Percentiles rank a stretch among this genome's conserved stretches.
Conservation (phyloP, 2,329 filamentous ascomycete genomes). For the Coleophoma cylindrospora region DNA sequence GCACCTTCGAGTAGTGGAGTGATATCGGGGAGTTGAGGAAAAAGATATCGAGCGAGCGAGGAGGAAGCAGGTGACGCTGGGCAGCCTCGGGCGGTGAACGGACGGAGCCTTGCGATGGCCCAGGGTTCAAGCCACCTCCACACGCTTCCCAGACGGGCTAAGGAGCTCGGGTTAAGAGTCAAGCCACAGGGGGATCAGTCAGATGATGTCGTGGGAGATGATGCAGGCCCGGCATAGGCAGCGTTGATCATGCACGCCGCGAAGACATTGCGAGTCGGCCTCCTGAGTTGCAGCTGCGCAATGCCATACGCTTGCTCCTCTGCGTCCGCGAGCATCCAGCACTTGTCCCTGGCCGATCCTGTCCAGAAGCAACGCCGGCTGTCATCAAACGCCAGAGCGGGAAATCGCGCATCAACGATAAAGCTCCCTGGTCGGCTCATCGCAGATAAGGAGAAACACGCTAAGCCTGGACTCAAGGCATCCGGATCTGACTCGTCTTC, state of each 20-base stretch:
- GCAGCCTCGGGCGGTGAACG: background rate
- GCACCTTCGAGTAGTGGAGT: background rate
- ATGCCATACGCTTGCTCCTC: no score
- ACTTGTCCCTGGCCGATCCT: no score
- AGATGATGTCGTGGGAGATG: background rate
- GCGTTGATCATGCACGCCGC: conserved; percentile 1
- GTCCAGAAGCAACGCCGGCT: no score
- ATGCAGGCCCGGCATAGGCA: background rate
- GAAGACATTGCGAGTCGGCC: no score
- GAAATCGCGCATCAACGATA: background rate
- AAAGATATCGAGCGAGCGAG: no score
- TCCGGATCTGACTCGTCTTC: background rate
- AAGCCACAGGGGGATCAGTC: background rate
- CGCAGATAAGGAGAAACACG: background rate
- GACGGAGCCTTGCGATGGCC: background rate
- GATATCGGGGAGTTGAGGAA: background rate
- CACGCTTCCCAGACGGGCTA: background rate
- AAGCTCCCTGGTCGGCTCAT: background rate
- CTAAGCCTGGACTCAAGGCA: background rate
- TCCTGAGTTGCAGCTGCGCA: no score
- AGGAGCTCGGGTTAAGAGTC: background rate
- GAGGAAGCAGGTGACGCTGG: background rate
- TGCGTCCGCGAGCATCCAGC: no score
- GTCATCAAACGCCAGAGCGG: background rate
- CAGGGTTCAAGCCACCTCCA: background rate